Evolutionary conservation across 345 rosid genomes (phyloP).

Genomic region (Salix suchowensis): DNA sequence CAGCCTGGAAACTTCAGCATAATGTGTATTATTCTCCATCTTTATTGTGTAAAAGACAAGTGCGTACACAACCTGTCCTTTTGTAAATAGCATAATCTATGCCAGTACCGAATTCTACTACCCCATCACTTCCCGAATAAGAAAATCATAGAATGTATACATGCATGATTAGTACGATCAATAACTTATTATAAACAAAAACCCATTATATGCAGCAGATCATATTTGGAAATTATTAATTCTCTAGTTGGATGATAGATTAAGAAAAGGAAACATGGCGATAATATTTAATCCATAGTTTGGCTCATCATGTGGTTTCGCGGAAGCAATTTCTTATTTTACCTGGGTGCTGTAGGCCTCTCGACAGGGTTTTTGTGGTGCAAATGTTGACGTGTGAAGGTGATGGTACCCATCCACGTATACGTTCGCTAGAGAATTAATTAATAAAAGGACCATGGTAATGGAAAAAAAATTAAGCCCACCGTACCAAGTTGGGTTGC

Average conservation of each 20-base stretch:
- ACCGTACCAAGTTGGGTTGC: constrained; percentile 13
- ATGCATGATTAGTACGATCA: background rate
- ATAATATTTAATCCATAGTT: background rate
- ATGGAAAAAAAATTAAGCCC: constrained; percentile 12
- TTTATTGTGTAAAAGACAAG: no score
- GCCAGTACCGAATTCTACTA: no score
- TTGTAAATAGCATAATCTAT: no score
- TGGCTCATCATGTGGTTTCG: background rate
- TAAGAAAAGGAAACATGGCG: background rate
- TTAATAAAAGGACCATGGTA: background rate
- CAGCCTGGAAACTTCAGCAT: no score
- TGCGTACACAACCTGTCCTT: no score
- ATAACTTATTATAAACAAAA: background rate
- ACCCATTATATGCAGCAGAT: background rate
- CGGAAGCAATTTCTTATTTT: background rate
- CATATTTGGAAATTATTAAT: background rate
- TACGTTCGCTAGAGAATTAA: background rate
- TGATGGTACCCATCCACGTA: constrained; percentile 14
- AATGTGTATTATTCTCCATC: no score
- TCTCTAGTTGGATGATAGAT: background rate
- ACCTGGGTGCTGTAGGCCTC: constrained; percentile 19
- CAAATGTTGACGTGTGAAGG: constrained; percentile 9
- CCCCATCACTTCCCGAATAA: no score
- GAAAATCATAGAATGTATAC: background rate
- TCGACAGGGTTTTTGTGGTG: constrained; percentile 1